Percentiles rank a stretch among this genome's conserved stretches.
Conservation (phyloP, 2,329 filamentous ascomycete genomes). For the Colletotrichum salicis region DNA sequence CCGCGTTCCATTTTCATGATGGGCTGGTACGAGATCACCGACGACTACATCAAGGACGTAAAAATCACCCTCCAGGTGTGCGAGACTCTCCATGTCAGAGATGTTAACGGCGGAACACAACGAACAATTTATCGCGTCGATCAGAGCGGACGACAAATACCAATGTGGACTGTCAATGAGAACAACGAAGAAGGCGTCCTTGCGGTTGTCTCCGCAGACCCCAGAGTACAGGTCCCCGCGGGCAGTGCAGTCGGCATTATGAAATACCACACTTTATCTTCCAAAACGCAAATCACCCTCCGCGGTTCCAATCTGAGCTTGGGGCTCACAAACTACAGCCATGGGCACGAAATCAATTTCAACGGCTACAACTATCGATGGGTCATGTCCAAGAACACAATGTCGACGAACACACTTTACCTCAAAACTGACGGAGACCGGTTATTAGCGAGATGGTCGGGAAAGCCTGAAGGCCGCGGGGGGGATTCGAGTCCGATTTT, state of each 20-base stretch:
- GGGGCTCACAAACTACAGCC: background rate
- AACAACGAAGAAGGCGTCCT: background rate
- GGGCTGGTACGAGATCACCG: background rate
- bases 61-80: background rate
- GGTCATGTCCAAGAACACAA: background rate
- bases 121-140: slow-evolving; percentile 21
- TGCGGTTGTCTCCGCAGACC: slow-evolving; percentile 7
- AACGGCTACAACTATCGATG: slow-evolving; percentile 5
- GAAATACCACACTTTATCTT: slow-evolving; percentile 5
- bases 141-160: background rate
- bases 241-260: background rate
- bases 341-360: slow-evolving; percentile 1
- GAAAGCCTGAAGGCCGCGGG: background rate
- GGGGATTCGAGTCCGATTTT: background rate
- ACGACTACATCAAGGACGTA: background rate
- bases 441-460: background rate
- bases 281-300: slow-evolving; percentile 3
- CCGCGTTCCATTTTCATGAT: background rate
- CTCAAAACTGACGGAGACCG: background rate
- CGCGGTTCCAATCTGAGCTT: background rate
- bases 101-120: background rate
- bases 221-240: background rate
- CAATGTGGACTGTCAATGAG: slow-evolving; percentile 12
- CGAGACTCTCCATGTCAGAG: slow-evolving; percentile 11
- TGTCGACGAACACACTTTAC: slow-evolving; percentile 8